Base-by-base conservation (phyloP, 2,329 filamentous ascomycete species). In the Colletotrichum trifolii region DNA sequence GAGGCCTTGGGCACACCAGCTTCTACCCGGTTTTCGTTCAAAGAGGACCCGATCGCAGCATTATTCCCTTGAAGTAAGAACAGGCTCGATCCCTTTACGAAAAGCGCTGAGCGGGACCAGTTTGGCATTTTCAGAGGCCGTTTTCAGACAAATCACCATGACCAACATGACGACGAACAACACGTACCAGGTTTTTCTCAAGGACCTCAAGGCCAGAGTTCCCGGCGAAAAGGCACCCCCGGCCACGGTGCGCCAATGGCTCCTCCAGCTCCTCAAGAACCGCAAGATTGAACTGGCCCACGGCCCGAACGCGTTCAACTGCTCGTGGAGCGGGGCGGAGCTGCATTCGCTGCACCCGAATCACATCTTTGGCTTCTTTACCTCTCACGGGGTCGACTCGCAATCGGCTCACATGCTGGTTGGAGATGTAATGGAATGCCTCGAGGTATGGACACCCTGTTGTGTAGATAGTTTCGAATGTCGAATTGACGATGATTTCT, bases 301-400 rank as follows among this genome's bases (percentile, higher is more conserved):
- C 34, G 54, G 54, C 7, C 45, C 54, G 5, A 49, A 33, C 8
- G 46, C 45, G 11, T 57, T 57, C 17, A 45, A 13, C 15, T 48
- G 42, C 13, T 33, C 36, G 15, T 57, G 54, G 54, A 40, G 45
- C 35, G 54, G 54, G 12, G 54, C 54, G 3, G 54, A 57, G 35
- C 54, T 57, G 45, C 54, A 57, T 33, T 39, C 54, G 2, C 13
- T 57, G 35, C 54, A 57, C 36, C 54, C 54, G 34, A 57, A 57
- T 38, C 54, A 57, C 45, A 33, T 57, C 8, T 57, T 57, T 8
- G 54, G 54, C 17, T 40, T 38, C 54, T 57, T 57, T 8, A 57
- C 46, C 8, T 57, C 54, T 45, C 45, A 57, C n/a, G 54, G 54
- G 8, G 35, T 57, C 38, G 34, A 13, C 17, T 36, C 54, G 45